phyloP scores from a whole-genome alignment of 768 basidiomycete genomes.

The Suillus occidentalis region DNA sequence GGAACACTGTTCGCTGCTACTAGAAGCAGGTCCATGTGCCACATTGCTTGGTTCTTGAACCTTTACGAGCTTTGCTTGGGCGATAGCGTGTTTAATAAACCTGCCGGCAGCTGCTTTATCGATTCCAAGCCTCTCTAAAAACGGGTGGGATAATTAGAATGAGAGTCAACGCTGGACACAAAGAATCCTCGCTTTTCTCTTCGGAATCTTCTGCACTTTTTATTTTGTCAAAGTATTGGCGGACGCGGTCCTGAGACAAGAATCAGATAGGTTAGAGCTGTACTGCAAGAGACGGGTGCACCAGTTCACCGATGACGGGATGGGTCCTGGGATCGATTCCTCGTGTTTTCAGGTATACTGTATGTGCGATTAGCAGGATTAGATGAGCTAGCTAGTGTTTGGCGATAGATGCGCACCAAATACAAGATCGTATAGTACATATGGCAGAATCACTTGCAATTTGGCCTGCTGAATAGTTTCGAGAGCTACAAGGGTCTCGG shows the following conservation, averaged over 20 bases:
- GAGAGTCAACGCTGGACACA: background rate
- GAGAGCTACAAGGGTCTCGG: constrained; percentile 62
- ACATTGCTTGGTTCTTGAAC: constrained; percentile 29
- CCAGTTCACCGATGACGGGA: constrained; percentile 64
- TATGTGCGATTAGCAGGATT: background rate
- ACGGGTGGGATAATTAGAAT: background rate
- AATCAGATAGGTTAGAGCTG: background rate
- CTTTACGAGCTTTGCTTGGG: constrained; percentile 51
- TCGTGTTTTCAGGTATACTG: constrained; percentile 79
- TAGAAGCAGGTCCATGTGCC: constrained; percentile 13
- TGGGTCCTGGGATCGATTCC: constrained; percentile 82
- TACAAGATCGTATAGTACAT: constrained; percentile 81
- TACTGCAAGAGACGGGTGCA: constrained; percentile 12
- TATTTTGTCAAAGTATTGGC: constrained; percentile 83
- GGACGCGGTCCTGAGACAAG: constrained; percentile 61
- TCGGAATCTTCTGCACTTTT: constrained; percentile 69
- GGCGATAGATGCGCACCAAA: constrained; percentile 56
- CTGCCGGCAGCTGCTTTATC: constrained; percentile 80
- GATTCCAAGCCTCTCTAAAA: constrained; percentile 44
- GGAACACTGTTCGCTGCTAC: constrained; percentile 39
- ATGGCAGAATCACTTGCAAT: constrained; percentile 76
- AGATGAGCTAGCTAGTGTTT: background rate
- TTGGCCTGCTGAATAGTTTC: constrained; percentile 82
- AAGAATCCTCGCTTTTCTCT: constrained; percentile 35
- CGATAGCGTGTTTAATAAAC: constrained; percentile 83